Evolutionary conservation across 257 asterid species (phyloP), one percentile per base, ranked within the genome.

Genomic region (Paulownia fortunei): DNA sequence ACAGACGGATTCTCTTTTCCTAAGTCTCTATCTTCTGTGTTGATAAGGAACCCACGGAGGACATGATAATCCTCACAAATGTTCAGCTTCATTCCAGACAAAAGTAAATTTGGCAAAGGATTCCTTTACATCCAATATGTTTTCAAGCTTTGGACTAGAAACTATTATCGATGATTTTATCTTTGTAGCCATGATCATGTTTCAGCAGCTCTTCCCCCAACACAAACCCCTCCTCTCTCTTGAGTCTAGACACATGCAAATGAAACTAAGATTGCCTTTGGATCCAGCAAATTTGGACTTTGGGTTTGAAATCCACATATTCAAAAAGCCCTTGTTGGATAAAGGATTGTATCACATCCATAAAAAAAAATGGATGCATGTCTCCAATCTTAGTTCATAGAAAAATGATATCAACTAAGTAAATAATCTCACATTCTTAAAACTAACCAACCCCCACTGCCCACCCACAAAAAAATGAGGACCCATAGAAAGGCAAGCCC

Each of bases 11-110:
- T 72, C 79, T 73, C 85, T 80, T 77, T 77, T 69, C 75, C 13
- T 47, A 76, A 30, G 64, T 72, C 79, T 27, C 78, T 66, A 73
- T 80, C 82, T 46, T 72, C 68, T 62, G 34, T 37, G 52, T 72
- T 55, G 87, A 84, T 84, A 84, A 84, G 87, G 79, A 84, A 73
- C 83, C 84, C 79, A 77, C 82, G 73, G 80, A 72, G 76, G 84
- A 80, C 69, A 61, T 51, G 81, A 73, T 76, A 66, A 84, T 41
- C 82, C 69, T 72, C 78, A 34, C 39, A 55, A 47, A 9, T 67
- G 74, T 58, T 65, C 77, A 58, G 30, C 78, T 52, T 37, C 74
- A 44, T 72, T 74, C 77, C 61, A 73, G 60, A 72, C 13, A 49
- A 78, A 81, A 73, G 84, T 82, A 73, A 79, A 69, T 59, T 64